Conservation (phyloP, 1,284 basidiomycete genomes). For the Trichosporon ovoides region DNA sequence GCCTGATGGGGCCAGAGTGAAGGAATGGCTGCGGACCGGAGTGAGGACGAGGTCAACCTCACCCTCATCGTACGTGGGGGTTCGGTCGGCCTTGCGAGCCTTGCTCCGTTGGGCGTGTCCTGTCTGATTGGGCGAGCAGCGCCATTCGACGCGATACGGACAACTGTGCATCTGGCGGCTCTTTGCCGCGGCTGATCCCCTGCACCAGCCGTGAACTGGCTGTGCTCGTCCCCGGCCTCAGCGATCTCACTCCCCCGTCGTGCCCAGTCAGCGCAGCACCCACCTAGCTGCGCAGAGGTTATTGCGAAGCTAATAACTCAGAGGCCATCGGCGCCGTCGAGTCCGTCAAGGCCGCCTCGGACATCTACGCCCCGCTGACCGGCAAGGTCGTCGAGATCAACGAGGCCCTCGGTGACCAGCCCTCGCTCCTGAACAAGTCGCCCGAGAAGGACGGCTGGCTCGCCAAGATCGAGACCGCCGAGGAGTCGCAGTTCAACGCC, state of each 20-base stretch:
- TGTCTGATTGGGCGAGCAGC: too few species aligned
- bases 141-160: too few species aligned
- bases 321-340: slow-evolving; percentile 93
- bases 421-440: slow-evolving; percentile 82
- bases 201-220: too few species aligned
- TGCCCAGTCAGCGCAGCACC: background rate
- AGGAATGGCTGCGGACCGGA: background rate
- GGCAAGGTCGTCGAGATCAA: slow-evolving; percentile 80
- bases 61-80: too few species aligned
- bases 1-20: too few species aligned
- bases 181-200: too few species aligned
- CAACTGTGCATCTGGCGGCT: too few species aligned
- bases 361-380: slow-evolving; percentile 92
- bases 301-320: slow-evolving; percentile 40
- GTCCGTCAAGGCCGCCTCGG: slow-evolving; percentile 96
- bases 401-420: slow-evolving; percentile 61
- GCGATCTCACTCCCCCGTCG: too few species aligned
- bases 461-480: slow-evolving; percentile 76
- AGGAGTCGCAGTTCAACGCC: slow-evolving; percentile 68
- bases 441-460: slow-evolving; percentile 63
- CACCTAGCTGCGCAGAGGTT: background rate
- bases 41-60: too few species aligned
- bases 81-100: too few species aligned
- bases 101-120: too few species aligned
- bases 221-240: too few species aligned